Evolutionary conservation across 108 stramenopile species (phyloP).

Genomic region (Nannochloropsis salina): DNA sequence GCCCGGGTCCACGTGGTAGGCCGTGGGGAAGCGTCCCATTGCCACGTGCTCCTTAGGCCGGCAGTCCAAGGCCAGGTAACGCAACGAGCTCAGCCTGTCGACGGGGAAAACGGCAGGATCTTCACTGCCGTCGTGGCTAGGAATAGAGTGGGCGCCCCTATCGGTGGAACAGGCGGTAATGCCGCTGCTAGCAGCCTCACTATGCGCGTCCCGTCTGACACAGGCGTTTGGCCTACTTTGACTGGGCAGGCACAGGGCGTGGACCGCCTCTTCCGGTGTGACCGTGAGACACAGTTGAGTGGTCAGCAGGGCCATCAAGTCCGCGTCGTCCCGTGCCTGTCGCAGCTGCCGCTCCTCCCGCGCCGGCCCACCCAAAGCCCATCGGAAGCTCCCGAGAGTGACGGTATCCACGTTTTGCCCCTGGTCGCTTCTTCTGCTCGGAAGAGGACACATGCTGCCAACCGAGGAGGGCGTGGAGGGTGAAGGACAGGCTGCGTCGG

Average conservation of each 20-base stretch:
- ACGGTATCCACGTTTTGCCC: too few species aligned
- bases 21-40: slow-evolving; percentile 29
- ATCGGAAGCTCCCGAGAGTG: neutral
- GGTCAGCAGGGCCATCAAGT: neutral
- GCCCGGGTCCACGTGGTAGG: slow-evolving; percentile 34
- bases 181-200: too few species aligned
- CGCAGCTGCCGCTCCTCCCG: neutral
- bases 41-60: slow-evolving; percentile 30
- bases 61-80: slow-evolving; percentile 30
- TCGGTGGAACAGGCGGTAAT: too few species aligned
- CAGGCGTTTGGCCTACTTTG: neutral
- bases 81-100: neutral
- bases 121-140: neutral
- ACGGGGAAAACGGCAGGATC: neutral
- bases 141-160: too few species aligned
- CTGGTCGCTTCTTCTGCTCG: too few species aligned
- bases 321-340: neutral
- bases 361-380: neutral
- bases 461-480: too few species aligned
- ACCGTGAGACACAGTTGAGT: neutral
- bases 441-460: too few species aligned
- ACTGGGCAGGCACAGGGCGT: neutral
- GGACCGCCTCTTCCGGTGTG: neutral
- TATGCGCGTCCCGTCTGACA: too few species aligned
- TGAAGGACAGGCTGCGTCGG: too few species aligned